Percentiles rank a stretch among this genome's conserved stretches.
Conservation (phyloP, 805 yeast genomes). For the Wickerhamiella lipophila region DNA sequence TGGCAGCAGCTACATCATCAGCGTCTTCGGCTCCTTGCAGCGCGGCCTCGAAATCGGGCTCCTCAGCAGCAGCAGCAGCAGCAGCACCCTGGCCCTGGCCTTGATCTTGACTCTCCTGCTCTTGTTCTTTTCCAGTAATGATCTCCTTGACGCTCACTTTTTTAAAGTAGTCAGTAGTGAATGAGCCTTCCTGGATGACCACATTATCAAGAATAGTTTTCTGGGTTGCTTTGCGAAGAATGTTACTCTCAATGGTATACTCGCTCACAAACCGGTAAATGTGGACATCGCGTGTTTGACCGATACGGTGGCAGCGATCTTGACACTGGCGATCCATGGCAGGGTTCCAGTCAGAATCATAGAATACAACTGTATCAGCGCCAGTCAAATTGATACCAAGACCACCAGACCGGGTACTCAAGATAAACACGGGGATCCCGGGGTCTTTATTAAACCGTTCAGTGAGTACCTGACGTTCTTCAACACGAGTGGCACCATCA, state of each 20-base stretch:
- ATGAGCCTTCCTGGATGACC: slow-evolving; percentile 94
- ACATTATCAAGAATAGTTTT: slow-evolving; percentile 88
- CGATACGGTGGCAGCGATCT: slow-evolving; percentile 97
- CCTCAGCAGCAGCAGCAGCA: not conserved
- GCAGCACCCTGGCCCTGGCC: no score
- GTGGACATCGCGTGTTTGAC: slow-evolving; percentile 95
- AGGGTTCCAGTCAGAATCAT: slow-evolving; percentile 99
- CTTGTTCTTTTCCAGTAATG: slow-evolving; percentile 28
- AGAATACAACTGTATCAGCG: slow-evolving; percentile 96
- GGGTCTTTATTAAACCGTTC: slow-evolving; percentile 84
- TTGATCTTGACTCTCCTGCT: no score
- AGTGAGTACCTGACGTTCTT: slow-evolving; percentile 87
- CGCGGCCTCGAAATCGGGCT: slow-evolving; percentile 34
- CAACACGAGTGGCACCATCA: slow-evolving; percentile 96
- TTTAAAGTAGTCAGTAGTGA: slow-evolving; percentile 91
- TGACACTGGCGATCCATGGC: slow-evolving; percentile 99
- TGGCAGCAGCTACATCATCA: slow-evolving; percentile 65
- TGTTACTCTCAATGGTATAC: slow-evolving; percentile 90
- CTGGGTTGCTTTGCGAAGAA: slow-evolving; percentile 85
- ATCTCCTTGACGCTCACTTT: slow-evolving; percentile 76
- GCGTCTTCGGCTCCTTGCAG: slow-evolving; percentile 93
- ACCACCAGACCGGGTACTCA: slow-evolving; percentile 96
- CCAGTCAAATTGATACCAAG: slow-evolving; percentile 95
- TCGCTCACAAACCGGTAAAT: slow-evolving; percentile 93
- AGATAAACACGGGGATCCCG: slow-evolving; percentile 75